Conservation (phyloP, 192 early-diverging fungal genomes). For the Linderina pennispora region DNA sequence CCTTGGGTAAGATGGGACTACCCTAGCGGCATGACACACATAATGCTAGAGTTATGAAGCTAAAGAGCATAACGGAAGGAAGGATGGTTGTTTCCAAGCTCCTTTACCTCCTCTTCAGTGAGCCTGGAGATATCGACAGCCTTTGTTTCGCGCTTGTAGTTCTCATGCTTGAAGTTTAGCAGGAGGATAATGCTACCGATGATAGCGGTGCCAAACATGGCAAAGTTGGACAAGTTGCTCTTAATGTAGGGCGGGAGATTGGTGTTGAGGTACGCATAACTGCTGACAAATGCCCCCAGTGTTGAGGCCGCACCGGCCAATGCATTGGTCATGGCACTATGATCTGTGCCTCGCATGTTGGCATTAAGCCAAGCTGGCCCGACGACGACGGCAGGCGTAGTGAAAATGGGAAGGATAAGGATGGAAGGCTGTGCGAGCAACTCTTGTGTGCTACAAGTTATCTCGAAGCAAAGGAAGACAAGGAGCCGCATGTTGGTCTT, state of each 20-base stretch:
- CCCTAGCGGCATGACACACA: too few species aligned
- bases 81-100: neutral
- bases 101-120: neutral
- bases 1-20: too few species aligned
- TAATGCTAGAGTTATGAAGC: too few species aligned
- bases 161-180: neutral
- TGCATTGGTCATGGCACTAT: neutral
- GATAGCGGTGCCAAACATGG: neutral
- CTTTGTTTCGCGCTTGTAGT: neutral
- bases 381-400: neutral
- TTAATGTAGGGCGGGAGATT: neutral
- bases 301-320: neutral
- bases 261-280: neutral
- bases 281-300: neutral
- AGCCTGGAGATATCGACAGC: neutral
- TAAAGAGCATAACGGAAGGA: neutral
- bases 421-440: too few species aligned
- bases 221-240: neutral
- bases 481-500: neutral
- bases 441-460: neutral
- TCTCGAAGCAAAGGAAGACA: neutral
- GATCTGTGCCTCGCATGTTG: neutral
- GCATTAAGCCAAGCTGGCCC: neutral
- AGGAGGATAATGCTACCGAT: neutral
- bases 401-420: neutral